A percentile compares a stretch with the other conserved stretches of the same genome.
Conservation (phyloP, 129 eudicot genomes). For the Helichrysum umbraculigerum region DNA sequence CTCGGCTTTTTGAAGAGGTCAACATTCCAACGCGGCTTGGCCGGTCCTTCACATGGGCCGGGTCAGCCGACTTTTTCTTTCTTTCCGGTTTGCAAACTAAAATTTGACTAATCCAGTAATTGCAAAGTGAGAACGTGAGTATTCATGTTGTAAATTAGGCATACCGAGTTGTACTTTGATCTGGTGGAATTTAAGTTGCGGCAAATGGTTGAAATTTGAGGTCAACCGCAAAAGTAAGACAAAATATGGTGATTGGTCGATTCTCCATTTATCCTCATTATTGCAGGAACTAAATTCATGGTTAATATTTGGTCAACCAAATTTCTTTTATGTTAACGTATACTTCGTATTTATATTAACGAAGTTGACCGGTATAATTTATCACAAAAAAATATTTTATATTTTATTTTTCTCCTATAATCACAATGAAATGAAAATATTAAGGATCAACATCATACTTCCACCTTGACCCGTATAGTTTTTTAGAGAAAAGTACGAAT, state of each 20-base stretch:
- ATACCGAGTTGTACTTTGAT: conserved; percentile 3
- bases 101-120: background rate
- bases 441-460: too few species aligned
- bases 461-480: too few species aligned
- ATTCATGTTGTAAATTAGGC: background rate
- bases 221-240: conserved; percentile 38
- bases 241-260: conserved; percentile 24
- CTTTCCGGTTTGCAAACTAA: background rate
- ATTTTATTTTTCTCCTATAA: too few species aligned
- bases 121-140: too few species aligned
- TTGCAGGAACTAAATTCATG: background rate
- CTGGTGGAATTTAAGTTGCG: background rate
- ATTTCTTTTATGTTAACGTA: background rate
- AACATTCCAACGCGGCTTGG: conserved; percentile 33
- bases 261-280: conserved; percentile 3
- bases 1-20: conserved; percentile 39
- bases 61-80: conserved; percentile 28
- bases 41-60: conserved; percentile 29
- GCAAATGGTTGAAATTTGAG: background rate
- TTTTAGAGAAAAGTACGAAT: too few species aligned
- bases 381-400: too few species aligned
- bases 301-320: conserved; percentile 13
- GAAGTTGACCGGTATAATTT: too few species aligned
- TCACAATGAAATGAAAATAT: too few species aligned
- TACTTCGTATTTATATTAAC: too few species aligned